Conservation (phyloP, 1,284 basidiomycete genomes). For the Pholiota adiposa region DNA sequence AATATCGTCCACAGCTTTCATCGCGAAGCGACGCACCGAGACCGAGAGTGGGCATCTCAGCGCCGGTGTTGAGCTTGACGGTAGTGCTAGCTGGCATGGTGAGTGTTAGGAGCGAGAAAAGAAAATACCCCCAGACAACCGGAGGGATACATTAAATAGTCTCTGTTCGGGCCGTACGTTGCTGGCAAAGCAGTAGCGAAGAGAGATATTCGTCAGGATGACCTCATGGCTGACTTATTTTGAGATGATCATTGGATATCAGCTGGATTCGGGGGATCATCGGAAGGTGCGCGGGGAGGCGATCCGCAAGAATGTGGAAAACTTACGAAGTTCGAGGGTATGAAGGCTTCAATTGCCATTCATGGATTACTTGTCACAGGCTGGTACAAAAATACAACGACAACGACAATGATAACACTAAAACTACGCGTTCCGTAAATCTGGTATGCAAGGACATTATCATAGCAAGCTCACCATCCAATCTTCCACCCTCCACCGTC, state of each 20-base stretch:
- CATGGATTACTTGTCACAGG: neutral
- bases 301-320: neutral
- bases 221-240: conserved; percentile 1
- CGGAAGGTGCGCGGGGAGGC: neutral
- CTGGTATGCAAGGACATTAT: neutral
- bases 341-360: neutral
- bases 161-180: neutral
- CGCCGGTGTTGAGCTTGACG: conserved; percentile 75
- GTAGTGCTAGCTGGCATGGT: conserved; percentile 49
- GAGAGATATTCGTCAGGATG: neutral
- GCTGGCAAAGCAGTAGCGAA: neutral
- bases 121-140: neutral
- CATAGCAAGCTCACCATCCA: neutral
- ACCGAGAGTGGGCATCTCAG: conserved; percentile 75
- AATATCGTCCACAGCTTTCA: neutral
- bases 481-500: neutral
- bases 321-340: neutral
- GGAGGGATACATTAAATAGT: neutral
- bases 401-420: neutral
- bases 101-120: neutral
- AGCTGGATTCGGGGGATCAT: neutral
- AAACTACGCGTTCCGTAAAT: neutral
- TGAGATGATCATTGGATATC: neutral
- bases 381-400: neutral
- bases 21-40: conserved; percentile 52